Percentiles rank a stretch among this genome's conserved stretches.
Conservation (phyloP, 805 yeast species). For the Saccharomyces paradoxus region DNA sequence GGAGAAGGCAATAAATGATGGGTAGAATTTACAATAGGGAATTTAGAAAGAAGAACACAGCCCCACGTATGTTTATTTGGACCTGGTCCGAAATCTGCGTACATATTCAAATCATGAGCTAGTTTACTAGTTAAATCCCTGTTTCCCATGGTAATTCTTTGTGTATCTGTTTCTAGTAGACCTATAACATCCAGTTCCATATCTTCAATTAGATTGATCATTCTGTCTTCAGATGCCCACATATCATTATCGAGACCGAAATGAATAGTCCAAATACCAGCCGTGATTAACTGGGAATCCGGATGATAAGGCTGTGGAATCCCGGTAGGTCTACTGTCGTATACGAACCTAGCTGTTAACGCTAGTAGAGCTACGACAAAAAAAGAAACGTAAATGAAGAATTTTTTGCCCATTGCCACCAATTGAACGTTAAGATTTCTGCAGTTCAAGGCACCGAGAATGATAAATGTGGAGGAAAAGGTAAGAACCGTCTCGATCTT, state of each 20-base stretch:
- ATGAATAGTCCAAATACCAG: constrained; percentile 98
- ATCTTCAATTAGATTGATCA: constrained; percentile 75
- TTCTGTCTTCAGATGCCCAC: constrained; percentile 93
- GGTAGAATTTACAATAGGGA: constrained; percentile 83
- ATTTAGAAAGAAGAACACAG: constrained; percentile 80
- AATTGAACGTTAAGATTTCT: constrained; percentile 1
- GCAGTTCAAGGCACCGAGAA: constrained; percentile 39
- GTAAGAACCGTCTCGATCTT: constrained; percentile 71
- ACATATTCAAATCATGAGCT: constrained; percentile 90
- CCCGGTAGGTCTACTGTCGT: constrained; percentile 23
- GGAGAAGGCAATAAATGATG: constrained; percentile 94
- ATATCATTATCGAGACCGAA: constrained; percentile 94
- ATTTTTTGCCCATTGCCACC: constrained; percentile 6
- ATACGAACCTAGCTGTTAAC: constrained; percentile 19
- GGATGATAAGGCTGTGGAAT: constrained; percentile 66
- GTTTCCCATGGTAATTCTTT: constrained; percentile 89
- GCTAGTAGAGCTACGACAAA: constrained; percentile 10
- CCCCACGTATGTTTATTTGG: constrained; percentile 99
- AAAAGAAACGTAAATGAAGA: constrained; percentile 12
- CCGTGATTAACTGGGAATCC: constrained; percentile 63
- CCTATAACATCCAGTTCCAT: constrained; percentile 90
- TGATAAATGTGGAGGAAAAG: constrained; percentile 44
- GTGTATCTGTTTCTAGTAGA: constrained; percentile 85
- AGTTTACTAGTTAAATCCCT: constrained; percentile 86
- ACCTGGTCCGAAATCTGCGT: constrained; percentile 95